Base-by-base conservation (phyloP, 345 rosid genomes). In the Bruguiera sexangula region DNA sequence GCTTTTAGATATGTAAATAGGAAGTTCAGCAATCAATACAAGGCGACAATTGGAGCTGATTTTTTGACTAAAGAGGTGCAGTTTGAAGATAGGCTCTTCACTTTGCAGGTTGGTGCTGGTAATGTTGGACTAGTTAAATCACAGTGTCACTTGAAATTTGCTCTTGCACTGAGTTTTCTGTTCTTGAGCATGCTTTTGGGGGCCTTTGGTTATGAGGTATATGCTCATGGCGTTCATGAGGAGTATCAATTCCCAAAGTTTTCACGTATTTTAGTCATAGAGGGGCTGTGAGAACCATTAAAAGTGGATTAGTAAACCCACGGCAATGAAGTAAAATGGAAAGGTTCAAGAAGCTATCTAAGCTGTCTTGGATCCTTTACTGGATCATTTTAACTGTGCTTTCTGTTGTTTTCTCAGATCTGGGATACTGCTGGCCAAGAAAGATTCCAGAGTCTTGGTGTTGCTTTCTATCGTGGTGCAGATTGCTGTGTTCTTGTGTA, bases 351-450 rank as follows among this genome's bases (percentile, higher is more conserved):
- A 43, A 43, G 50, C 50, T 43, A 43, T 13, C 50, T 13, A 13
- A 43, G 37, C 18, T 43, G 50, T 43, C 4, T 43, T 55, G 30
- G 27, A 55, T 55, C 29, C 24, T 55, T 55, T 55, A 11, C 18
- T 2, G 59, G 16, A 24, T 55, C 0, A 10, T 24, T 55, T 5
- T 9, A 9, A 7, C 13, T 55, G 27, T 3, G 10, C 27, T 55
- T 55, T 0, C 27, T 55, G 10, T 68, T 39, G 19, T 56, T 36
- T 36, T 68, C 36, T 31, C 66, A 69, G 60, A 69, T 69, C 29
- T 69, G 73, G 73, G 73, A 69, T 61, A 69, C 73, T 43, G 73
- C 73, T 46, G 73, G 73, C 22, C 73, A 69, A 39, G 73, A 69
- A 50, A 69, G 73, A 31, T 69, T 69, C 46, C 73, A 69, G 60